Base-by-base conservation (phyloP, 2,329 filamentous ascomycete genomes). In the Botrytis pseudocinerea region DNA sequence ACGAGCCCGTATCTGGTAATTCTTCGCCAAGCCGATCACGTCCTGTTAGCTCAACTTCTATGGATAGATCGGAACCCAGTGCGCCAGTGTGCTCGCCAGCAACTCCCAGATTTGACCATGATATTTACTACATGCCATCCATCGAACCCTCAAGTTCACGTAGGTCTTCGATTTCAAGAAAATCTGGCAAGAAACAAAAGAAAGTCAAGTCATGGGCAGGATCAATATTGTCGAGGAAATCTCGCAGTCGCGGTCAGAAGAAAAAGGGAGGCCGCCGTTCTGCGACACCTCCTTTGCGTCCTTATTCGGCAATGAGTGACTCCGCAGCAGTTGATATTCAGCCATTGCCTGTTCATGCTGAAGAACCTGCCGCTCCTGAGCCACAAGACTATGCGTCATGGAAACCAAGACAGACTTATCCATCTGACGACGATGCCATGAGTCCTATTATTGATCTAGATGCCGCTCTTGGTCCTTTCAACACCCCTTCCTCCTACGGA, bases 371-470 rank as follows among this genome's bases (percentile, higher is more conserved):
- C n/a, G n/a, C 69, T 10, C 71, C 74, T 40, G 76, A 78, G 32
- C 76, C 77, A 35, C 79, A 75, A 6, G 75, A 80, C 70, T 80
- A 79, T 60, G 72, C 80, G 18, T 75, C 81, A 4, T 83, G 83
- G 78, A 84, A 83, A 61, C 82, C 84, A 76, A 74, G 81, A 57
- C 82, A 82, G 8, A 77, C 79, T 28, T 78, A 78, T 75, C 82
- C 77, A 60, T 82, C 82, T 3, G 86, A 89, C 14, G 89, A 91
- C 64, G 93, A 97, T 74, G 82, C 88, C 4, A 87, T 91, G 70
- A 93, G 90, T 79, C 91, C 93, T 12, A 92, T 98, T 82, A 97
- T 99, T 76, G 96, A 99, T 81, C 85, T 99, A 60, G 96, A 99
- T 83, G 95, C 95, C 28, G 96, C 95, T 40, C 87, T 98, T 1